Percentiles rank a stretch among this genome's conserved stretches.
Conservation (phyloP, 129 eudicot genomes). For the Escallonia rubra region DNA sequence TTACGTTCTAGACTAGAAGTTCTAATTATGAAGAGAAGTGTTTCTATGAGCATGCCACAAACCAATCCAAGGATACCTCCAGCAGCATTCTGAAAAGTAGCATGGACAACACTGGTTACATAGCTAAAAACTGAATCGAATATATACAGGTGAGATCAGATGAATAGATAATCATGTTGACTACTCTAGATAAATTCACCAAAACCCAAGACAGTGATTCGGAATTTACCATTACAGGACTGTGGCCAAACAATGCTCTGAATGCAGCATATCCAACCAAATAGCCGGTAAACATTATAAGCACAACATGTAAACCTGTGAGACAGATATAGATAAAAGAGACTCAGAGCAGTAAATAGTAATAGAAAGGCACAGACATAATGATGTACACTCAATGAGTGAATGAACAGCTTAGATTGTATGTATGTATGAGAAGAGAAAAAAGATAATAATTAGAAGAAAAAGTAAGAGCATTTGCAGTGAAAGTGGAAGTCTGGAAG, state of each 20-base stretch:
- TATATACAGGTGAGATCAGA: background rate
- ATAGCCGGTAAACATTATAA: constrained; percentile 86
- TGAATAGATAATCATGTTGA: background rate
- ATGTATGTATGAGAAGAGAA: too few relatives aligned
- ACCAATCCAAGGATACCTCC: constrained; percentile 96
- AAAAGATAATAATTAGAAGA: too few relatives aligned
- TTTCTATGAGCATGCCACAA: constrained; percentile 75
- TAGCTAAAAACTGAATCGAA: background rate
- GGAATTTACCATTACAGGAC: constrained; percentile 66
- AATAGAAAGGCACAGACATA: too few relatives aligned
- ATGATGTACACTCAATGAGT: too few relatives aligned
- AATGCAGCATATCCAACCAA: constrained; percentile 79
- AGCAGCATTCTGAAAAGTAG: constrained; percentile 63
- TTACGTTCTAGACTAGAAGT: constrained; percentile 37
- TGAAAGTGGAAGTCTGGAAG: too few relatives aligned
- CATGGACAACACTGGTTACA: too few relatives aligned
- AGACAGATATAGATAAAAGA: too few relatives aligned
- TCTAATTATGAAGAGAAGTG: constrained; percentile 79
- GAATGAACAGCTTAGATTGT: too few relatives aligned
- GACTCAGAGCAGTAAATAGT: too few relatives aligned
- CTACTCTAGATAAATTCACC: background rate
- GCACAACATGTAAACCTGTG: constrained; percentile 80
- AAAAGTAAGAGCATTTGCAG: too few relatives aligned
- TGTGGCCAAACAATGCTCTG: constrained; percentile 80
- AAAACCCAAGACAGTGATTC: background rate